phyloP scores from a whole-genome alignment of 164 flowering plant species.

The Sedum album region DNA sequence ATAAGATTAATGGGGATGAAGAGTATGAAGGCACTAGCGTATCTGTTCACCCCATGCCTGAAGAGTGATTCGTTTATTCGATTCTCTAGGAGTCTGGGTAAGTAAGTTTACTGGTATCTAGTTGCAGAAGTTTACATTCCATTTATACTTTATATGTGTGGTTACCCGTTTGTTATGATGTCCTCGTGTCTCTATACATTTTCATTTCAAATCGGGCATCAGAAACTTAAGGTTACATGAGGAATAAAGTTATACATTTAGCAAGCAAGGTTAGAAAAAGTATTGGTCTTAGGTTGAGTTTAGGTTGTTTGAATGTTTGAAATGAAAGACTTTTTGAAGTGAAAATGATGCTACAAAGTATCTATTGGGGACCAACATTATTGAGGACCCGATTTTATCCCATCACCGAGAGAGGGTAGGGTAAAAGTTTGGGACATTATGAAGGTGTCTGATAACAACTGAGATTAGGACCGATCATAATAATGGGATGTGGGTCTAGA shows the following conservation, averaged over 20 bases:
- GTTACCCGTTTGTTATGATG: neutral
- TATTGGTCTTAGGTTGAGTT: neutral
- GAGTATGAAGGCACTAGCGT: conserved; percentile 9
- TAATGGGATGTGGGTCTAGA: neutral
- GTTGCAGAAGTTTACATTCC: no score
- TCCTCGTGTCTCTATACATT: neutral
- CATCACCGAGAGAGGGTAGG: no score
- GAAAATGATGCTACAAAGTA: neutral
- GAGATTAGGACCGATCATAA: neutral
- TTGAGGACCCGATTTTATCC: no score
- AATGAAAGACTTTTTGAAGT: neutral
- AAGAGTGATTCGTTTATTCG: neutral
- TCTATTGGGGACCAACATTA: no score
- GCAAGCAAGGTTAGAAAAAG: neutral
- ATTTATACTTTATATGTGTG: neutral
- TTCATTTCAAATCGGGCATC: neutral
- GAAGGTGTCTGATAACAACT: neutral
- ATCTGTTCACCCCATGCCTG: neutral
- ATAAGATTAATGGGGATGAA: conserved; percentile 60
- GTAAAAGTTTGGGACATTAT: neutral
- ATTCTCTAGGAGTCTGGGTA: no score
- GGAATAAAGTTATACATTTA: neutral
- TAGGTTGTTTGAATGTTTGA: neutral
- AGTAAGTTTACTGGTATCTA: no score
- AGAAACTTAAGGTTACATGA: neutral